Evolutionary conservation across 208 protist genomes (phyloP).

Genomic region (Wallacemonas rigidus): DNA sequence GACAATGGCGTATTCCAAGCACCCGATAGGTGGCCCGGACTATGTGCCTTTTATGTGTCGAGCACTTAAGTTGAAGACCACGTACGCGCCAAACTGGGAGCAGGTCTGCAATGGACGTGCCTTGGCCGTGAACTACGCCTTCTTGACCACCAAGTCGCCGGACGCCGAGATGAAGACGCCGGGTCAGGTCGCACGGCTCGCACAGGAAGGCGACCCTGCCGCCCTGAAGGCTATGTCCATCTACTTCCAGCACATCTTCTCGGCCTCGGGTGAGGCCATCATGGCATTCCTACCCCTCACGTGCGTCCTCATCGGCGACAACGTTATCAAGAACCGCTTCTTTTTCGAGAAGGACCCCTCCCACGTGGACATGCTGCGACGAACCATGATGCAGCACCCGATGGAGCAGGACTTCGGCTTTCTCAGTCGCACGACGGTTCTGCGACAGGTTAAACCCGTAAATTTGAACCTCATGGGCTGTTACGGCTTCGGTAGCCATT

Average conservation of each 20-base stretch:
- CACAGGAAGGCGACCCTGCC: slow-evolving; percentile 40
- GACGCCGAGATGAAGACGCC: slow-evolving; percentile 1
- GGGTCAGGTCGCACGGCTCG: slow-evolving; percentile 51
- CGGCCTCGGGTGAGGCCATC: slow-evolving; percentile 40
- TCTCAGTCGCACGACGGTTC: slow-evolving; percentile 53
- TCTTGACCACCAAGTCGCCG: not conserved
- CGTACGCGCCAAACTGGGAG: slow-evolving; percentile 43
- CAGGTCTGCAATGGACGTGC: slow-evolving; percentile 41
- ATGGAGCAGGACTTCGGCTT: slow-evolving; percentile 62
- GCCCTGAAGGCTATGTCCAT: slow-evolving; percentile 57
- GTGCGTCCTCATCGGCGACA: slow-evolving; percentile 66
- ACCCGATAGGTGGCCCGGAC: slow-evolving; percentile 10
- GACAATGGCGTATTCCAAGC: slow-evolving; percentile 35
- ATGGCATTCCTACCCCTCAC: slow-evolving; percentile 73
- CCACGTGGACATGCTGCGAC: slow-evolving; percentile 30
- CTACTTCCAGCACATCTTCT: slow-evolving; percentile 56
- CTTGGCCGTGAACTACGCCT: slow-evolving; percentile 59
- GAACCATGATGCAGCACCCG: slow-evolving; percentile 50
- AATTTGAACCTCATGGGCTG: slow-evolving; percentile 80
- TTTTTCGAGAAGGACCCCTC: slow-evolving; percentile 50
- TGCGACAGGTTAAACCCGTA: slow-evolving; percentile 63
- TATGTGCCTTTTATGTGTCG: slow-evolving; percentile 1
- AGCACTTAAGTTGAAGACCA: slow-evolving; percentile 11
- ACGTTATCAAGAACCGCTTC: slow-evolving; percentile 57
- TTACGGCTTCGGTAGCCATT: slow-evolving; percentile 44